Evolutionary conservation across 2,329 filamentous ascomycete genomes (phyloP), one percentile per base, ranked within the genome.

Genomic region (Colletotrichum lini): DNA sequence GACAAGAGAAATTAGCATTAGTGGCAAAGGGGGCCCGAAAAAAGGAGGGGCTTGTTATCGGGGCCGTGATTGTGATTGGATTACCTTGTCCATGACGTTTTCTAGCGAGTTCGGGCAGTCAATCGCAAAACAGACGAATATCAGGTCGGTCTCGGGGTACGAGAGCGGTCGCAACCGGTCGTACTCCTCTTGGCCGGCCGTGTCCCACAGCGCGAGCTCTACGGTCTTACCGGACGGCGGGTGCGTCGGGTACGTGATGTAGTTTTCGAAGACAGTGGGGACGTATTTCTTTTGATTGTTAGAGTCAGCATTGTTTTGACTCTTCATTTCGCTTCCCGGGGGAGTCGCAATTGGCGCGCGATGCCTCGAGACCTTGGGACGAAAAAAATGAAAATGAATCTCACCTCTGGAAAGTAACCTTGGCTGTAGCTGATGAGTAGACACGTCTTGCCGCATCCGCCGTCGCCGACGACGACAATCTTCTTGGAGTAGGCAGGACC

Each of bases 81-180:
- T 73, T 85, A 98, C 96, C 92, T 99, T 99, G 86, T 99, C 96
- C 86, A 98, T 92, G 70, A 99, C 96, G 83, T 99, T 99, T 80
- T 99, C 96, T 64, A 99, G 88, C 8, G 96, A 98, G 82, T 98
- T 98, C 45, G 96, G 96, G 82, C 96, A 99, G 84, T 99, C 96
- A 79, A 99, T 98, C 75, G 96, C 96, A 82, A 99, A 99, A 87
- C 96, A 99, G 76, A 99, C 96, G 82, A 99, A 98, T 72, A 99
- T 92, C 44, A 99, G 89, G 82, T 99, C 96, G 15, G 96, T 99
- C 84, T 99, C 96, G 4, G 96, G 96, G 84, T 99, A 99, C 54
- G 96, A 98, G 61, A 99, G 90, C 56, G 96, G 96, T 76, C 96
- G 92, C 80, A 99, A 87, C 77, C 96, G 92, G 86, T 99, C 96